These are phyloP conservation scores for Catunica adiposa DNA, from an alignment of 2,329 filamentous ascomycete species.

Conservation along the genomic window DNA sequence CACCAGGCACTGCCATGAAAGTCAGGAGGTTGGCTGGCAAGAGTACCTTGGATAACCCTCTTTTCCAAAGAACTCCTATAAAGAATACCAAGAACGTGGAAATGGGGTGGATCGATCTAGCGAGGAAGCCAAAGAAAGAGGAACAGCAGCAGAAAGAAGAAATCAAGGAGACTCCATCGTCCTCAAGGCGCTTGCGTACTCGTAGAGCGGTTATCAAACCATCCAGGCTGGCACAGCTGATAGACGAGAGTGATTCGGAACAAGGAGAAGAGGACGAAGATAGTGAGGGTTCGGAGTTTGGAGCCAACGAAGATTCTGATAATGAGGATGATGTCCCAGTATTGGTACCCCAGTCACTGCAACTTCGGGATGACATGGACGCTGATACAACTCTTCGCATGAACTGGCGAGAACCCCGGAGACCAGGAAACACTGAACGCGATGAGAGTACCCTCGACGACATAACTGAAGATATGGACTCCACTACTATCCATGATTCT, in stretches of 20 bases:
- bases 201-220: not conserved
- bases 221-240: constrained; percentile 1
- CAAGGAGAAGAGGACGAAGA: not conserved
- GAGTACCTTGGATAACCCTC: constrained; percentile 14
- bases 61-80: constrained; percentile 8
- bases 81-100: not conserved
- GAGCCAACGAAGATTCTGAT: not conserved
- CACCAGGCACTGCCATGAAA: constrained; percentile 13
- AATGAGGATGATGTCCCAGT: constrained; percentile 8
- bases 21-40: constrained; percentile 11
- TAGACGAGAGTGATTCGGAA: not conserved
- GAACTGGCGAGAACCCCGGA: constrained; percentile 11
- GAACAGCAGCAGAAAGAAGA: not conserved
- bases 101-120: constrained; percentile 14
- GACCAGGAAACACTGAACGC: not conserved
- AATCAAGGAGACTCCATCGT: not conserved
- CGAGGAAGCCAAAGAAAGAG: not conserved
- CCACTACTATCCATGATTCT: not conserved
- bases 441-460: constrained; percentile 3
- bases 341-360: constrained; percentile 10
- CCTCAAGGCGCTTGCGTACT: not conserved
- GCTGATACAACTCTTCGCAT: constrained; percentile 11
- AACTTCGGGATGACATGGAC: constrained; percentile 11
- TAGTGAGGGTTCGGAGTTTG: constrained; percentile 3
- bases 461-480: not conserved